These are phyloP conservation scores for Pseudoscleropodium purum DNA, from an alignment of 225 moss, liverwort and hornwort species.

Conservation along the genomic window DNA sequence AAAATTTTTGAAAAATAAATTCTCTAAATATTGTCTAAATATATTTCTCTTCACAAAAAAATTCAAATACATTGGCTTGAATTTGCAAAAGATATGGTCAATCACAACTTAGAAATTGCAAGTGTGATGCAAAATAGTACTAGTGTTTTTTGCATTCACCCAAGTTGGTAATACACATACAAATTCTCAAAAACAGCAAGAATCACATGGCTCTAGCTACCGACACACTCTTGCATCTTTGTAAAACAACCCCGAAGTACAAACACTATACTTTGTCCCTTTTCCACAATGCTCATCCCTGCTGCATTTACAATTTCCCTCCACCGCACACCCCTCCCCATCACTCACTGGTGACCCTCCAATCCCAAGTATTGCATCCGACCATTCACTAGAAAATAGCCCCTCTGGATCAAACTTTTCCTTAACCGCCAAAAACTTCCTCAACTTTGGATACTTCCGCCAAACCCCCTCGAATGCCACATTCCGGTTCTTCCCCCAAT, in stretches of 20 bases:
- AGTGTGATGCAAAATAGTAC: too few relatives aligned
- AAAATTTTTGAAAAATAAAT: too few relatives aligned
- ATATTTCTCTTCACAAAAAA: too few relatives aligned
- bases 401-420: slow-evolving; percentile 21
- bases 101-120: too few relatives aligned
- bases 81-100: too few relatives aligned
- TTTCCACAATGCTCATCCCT: slow-evolving; percentile 24
- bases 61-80: too few relatives aligned
- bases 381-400: slow-evolving; percentile 31
- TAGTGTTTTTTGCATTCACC: too few relatives aligned
- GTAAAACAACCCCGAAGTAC: slow-evolving; percentile 12
- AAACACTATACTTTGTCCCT: not conserved
- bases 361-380: slow-evolving; percentile 24
- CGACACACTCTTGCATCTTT: slow-evolving; percentile 26
- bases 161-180: not conserved
- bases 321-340: slow-evolving; percentile 4
- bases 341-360: not conserved
- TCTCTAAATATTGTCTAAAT: too few relatives aligned
- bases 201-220: not conserved
- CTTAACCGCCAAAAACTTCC: slow-evolving; percentile 13
- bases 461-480: not conserved
- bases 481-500: slow-evolving; percentile 39
- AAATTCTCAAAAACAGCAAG: not conserved
- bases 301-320: slow-evolving; percentile 34
- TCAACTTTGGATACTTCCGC: not conserved